Percentiles rank a stretch among this genome's conserved stretches.
Conservation (phyloP, 345 rosid genomes). For the Arabidopsis thaliana region TAIR10.1 NC_003070.9:6317001-6317500, state of each 20-base stretch:
- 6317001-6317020: constrained; percentile 71
- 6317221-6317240: constrained; percentile 71
- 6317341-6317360: constrained; percentile 77
- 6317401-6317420: constrained; percentile 15
- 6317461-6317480: constrained; percentile 18
- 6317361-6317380: constrained; percentile 64
- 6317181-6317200: constrained; percentile 68
- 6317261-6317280: constrained; percentile 83
- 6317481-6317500: constrained; percentile 74
- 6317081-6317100: constrained; percentile 72
- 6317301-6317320: constrained; percentile 78
- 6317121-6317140: constrained; percentile 66
- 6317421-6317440: background rate
- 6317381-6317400: constrained; percentile 82
- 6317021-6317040: constrained; percentile 63
- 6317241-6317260: constrained; percentile 83
- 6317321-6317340: constrained; percentile 77
- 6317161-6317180: constrained; percentile 82
- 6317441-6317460: background rate
- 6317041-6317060: constrained; percentile 81
- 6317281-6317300: constrained; percentile 88
- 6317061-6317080: constrained; percentile 85
- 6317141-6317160: constrained; percentile 87
- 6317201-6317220: constrained; percentile 65
- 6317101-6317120: constrained; percentile 71